Evolutionary conservation across 2,329 filamentous ascomycete genomes (phyloP), one percentile per base, ranked within the genome.

Genomic region (Leptographium procerum): DNA sequence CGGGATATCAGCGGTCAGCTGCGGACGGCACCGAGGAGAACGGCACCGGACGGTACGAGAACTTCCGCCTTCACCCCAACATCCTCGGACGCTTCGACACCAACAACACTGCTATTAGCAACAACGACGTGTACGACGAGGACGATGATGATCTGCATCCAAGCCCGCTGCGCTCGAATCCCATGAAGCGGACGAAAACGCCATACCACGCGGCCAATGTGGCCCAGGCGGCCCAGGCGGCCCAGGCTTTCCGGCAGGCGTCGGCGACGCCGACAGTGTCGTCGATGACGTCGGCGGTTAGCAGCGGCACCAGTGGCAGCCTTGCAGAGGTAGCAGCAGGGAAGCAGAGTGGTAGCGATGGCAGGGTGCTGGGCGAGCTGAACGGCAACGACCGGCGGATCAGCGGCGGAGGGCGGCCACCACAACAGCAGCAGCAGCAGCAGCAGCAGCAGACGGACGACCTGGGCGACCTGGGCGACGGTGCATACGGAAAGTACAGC

Each of bases 111-210:
- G 24, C 16, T n/a, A 22, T 28, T 28, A 48, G 54, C 61, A 33
- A 28, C 48, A 33, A 33, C 45, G 19, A 43, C 40, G 4, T 8
- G 4, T 4, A 43, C 13, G 56, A 51, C 3, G 61, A 62, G 54
- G 62, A 64, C 31, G 61, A 65, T 55, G 62, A 69, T 52, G 60
- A 59, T 14, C 34, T 64, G 47, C 76, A 77, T 59, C 79, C 80
- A 5, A 78, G 84, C 63, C 81, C 82, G 1, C 70, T 84, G 40
- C 72, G 76, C 40, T 73, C 52, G 52, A 43, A 54, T 8, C 52
- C 22, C 2, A 54, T 19, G 33, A 48, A 48, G 22, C 45, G 13
- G 45, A 14, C 45, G 3, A 26, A 7, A 14, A 14, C 3, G 40
- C 6, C 40, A 19, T 19, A 19, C 40, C 11, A 13, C n/a, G 51